These are phyloP conservation scores for Penicillium vulpinum DNA, from an alignment of 2,329 filamentous ascomycete genomes.

Conservation along the genomic window DNA sequence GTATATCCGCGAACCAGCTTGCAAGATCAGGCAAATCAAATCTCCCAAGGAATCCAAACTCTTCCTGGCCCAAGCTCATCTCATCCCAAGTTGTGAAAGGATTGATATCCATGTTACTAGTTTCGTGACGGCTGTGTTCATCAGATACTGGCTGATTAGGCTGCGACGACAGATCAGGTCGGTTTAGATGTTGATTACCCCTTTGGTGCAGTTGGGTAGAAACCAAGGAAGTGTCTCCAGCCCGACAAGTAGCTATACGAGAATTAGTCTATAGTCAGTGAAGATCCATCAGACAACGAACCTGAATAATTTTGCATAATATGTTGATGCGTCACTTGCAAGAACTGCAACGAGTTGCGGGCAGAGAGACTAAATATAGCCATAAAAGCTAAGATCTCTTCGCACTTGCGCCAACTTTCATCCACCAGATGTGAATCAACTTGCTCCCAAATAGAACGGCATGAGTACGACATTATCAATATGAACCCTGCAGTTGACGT, in stretches of 20 bases:
- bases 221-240: neutral
- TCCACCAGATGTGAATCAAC: constrained; percentile 20
- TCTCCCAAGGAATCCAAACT: constrained; percentile 24
- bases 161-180: neutral
- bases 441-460: constrained; percentile 21
- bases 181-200: neutral
- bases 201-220: constrained; percentile 10
- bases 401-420: constrained; percentile 30
- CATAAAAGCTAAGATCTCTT: constrained; percentile 30
- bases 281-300: neutral
- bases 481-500: constrained; percentile 35
- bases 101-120: constrained; percentile 8
- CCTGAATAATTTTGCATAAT: constrained; percentile 22
- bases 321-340: constrained; percentile 26
- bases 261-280: neutral
- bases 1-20: constrained; percentile 24
- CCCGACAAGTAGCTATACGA: constrained; percentile 4
- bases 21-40: constrained; percentile 26
- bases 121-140: constrained; percentile 2
- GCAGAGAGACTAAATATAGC: constrained; percentile 31
- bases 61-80: constrained; percentile 21
- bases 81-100: constrained; percentile 23
- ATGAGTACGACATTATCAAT: constrained; percentile 32
- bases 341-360: constrained; percentile 32
- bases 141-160: neutral